Evolutionary conservation across 1,139 yeast genomes (phyloP).

Genomic region (Waltiozyma sp.): DNA sequence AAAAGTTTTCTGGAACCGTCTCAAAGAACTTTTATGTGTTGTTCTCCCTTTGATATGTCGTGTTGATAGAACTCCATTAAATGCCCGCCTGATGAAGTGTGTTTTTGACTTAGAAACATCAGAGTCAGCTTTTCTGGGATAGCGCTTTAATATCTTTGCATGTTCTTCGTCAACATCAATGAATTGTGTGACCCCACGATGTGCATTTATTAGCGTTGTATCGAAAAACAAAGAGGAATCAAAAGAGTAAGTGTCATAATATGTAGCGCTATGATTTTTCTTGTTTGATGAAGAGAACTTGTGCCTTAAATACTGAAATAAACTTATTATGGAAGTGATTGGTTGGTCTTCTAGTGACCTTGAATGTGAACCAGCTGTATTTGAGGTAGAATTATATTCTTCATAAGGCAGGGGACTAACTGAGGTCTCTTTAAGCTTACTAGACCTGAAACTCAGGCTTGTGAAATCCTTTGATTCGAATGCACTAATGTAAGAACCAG

Average conservation of each 20-base stretch:
- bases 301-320: neutral
- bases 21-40: neutral
- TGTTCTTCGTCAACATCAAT: neutral
- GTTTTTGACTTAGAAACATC: neutral
- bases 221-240: neutral
- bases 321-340: neutral
- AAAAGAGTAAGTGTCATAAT: neutral
- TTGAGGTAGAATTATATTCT: no score
- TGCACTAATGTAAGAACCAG: neutral
- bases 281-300: neutral
- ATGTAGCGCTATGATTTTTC: neutral
- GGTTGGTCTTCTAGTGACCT: no score
- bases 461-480: neutral
- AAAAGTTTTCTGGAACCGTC: neutral
- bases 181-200: neutral
- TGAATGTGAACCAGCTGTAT: no score
- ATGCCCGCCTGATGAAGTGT: neutral
- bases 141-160: no score
- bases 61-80: neutral
- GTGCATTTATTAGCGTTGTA: neutral
- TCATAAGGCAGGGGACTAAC: no score
- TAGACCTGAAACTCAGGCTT: neutral
- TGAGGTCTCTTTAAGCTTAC: neutral
- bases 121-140: no score
- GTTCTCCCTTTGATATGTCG: neutral